phyloP scores from a whole-genome alignment of 768 basidiomycete species.

The Dacryopinax primogenitus region DNA sequence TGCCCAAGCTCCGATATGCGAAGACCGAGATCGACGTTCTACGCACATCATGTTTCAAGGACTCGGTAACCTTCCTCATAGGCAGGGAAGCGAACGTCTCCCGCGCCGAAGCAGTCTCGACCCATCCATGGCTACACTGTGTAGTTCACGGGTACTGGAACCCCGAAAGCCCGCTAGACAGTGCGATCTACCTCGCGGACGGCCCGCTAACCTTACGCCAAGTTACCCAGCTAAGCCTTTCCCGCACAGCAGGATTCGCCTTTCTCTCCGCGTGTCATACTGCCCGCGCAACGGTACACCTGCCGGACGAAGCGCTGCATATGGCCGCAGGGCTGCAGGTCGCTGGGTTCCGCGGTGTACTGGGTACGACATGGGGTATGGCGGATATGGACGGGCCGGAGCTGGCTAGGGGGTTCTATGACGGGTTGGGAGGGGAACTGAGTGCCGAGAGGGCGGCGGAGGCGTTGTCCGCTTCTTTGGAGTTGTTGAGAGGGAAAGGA shows the following conservation, averaged over 20 bases:
- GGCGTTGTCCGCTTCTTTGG: background rate
- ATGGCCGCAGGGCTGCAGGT: slow-evolving; percentile 26
- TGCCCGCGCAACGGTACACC: slow-evolving; percentile 13
- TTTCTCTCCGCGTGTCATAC: slow-evolving; percentile 27
- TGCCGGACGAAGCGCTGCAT: slow-evolving; percentile 25
- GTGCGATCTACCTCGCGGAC: slow-evolving; percentile 23
- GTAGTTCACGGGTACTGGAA: slow-evolving; percentile 26
- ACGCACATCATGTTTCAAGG: background rate
- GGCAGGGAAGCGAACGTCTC: background rate
- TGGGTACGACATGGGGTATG: slow-evolving; percentile 30
- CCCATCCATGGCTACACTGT: slow-evolving; percentile 23
- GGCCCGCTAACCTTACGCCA: slow-evolving; percentile 19
- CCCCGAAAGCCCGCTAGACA: slow-evolving; percentile 20
- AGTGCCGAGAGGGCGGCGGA: background rate
- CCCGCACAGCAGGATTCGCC: slow-evolving; percentile 21
- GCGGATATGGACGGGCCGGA: slow-evolving; percentile 21
- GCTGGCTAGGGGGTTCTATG: slow-evolving; percentile 15
- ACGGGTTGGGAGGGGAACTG: background rate
- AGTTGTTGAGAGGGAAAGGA: background rate
- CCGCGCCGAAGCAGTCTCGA: background rate
- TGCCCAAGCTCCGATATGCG: slow-evolving; percentile 15
- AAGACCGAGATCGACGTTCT: slow-evolving; percentile 1
- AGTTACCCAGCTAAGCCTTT: slow-evolving; percentile 17
- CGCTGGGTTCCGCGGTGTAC: slow-evolving; percentile 26
- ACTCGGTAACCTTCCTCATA: background rate